Base-by-base conservation (phyloP, 2,329 filamentous ascomycete species). In the Trichoderma aggressivum region DNA sequence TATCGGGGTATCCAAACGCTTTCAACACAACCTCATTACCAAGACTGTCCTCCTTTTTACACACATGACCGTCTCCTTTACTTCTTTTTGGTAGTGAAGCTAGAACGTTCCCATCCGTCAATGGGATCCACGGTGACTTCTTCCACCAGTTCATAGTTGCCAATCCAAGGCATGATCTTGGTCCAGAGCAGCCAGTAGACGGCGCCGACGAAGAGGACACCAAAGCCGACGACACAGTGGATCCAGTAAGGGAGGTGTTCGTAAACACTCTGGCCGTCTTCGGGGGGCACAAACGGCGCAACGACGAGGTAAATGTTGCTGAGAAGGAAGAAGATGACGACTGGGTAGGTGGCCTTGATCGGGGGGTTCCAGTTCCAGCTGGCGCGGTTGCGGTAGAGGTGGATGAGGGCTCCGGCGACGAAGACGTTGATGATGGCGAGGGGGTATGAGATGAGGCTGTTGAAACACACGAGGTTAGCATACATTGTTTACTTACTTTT, bases 31-130 rank as follows among this genome's bases (percentile, higher is more conserved):
- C 63, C 34, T 39, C 34, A 66, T 58, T 34, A 39, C 26, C 34
- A 39, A 53, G 21, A 53, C 47, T 53, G n/a, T 53, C 34, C 47
- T 43, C 10, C 11, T 55, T 65, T 65, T 28, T 30, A 55, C 36
- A 14, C 1, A 11, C 14, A 65, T 11, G 28, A 5, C 34, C 39
- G 39, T n/a, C 5, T 34, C 30, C n/a, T 61, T 21, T 21, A 34
- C 1, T 59, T 34, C 28, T 24, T 59, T n/a, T 82, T 77, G 71
- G 77, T 82, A 2, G 82, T 79, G 75, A 90, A 90, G 3, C 86
- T 82, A 68, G 81, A 87, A 36, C 86, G 82, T 74, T 89, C 88
- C 89, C 89, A 91, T 2, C 89, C 89, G 77, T 91, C 89, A 55
- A 87, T 83, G 0, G 84, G 83, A 72, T 89, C 86, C 8, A 90